Conservation (phyloP, 352 stramenopile genomes). For the Sclerospora graminicola region DNA sequence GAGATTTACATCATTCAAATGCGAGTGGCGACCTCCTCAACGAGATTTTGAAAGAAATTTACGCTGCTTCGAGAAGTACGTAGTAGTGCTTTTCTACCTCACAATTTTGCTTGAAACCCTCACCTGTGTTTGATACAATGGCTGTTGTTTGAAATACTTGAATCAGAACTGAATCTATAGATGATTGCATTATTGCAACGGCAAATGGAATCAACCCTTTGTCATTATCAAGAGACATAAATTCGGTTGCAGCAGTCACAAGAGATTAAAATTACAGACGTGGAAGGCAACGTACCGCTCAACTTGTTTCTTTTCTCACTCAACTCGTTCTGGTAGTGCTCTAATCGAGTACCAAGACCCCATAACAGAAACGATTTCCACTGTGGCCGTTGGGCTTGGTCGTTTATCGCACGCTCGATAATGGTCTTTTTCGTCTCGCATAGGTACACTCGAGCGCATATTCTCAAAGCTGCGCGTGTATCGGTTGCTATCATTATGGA, state of each 20-base stretch:
- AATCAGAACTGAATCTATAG: slow-evolving; percentile 46
- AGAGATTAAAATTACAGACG: slow-evolving; percentile 49
- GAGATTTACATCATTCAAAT: too few species aligned
- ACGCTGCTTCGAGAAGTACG: slow-evolving; percentile 36
- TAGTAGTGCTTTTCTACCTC: too few species aligned
- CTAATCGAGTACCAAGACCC: slow-evolving; percentile 53
- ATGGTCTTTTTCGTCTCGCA: slow-evolving; percentile 29
- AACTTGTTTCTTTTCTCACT: too few species aligned
- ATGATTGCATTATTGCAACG: slow-evolving; percentile 30
- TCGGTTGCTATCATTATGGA: too few species aligned
- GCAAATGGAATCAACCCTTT: slow-evolving; percentile 62
- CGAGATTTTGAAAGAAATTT: slow-evolving; percentile 55
- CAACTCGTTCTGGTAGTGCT: slow-evolving; percentile 71
- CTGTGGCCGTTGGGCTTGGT: slow-evolving; percentile 24
- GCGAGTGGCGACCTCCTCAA: slow-evolving; percentile 48
- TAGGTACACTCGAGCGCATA: too few species aligned
- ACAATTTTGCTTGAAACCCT: background rate
- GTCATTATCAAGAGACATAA: slow-evolving; percentile 47
- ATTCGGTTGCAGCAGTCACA: slow-evolving; percentile 39
- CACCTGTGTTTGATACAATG: background rate
- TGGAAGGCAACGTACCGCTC: too few species aligned
- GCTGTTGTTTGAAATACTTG: slow-evolving; percentile 8
- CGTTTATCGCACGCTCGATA: slow-evolving; percentile 40
- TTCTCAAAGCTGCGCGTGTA: too few species aligned
- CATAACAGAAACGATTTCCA: slow-evolving; percentile 57